Conservation (phyloP, 2,329 filamentous ascomycete genomes). For the Alternaria infectoria region DNA sequence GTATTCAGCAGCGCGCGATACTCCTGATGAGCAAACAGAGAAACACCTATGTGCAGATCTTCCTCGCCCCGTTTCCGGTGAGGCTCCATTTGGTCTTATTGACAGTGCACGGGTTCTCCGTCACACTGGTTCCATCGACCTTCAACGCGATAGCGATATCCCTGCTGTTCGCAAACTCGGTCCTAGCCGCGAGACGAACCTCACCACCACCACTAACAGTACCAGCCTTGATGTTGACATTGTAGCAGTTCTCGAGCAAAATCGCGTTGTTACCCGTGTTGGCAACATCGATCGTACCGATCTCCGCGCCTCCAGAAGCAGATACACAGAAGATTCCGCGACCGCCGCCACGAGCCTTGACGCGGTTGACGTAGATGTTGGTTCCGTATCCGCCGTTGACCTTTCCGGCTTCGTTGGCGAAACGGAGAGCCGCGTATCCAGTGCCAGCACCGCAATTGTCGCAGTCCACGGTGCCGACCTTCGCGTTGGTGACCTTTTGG, state of each 20-base stretch:
- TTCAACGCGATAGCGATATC: slow-evolving; percentile 59
- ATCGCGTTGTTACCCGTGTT: slow-evolving; percentile 63
- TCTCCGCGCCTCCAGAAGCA: slow-evolving; percentile 61
- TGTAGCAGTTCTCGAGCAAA: slow-evolving; percentile 67
- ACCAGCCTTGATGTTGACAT: slow-evolving; percentile 58
- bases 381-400: slow-evolving; percentile 58
- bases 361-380: slow-evolving; percentile 61
- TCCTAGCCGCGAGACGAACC: slow-evolving; percentile 60
- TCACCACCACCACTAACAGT: slow-evolving; percentile 63
- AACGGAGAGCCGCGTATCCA: slow-evolving; percentile 63
- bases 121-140: slow-evolving; percentile 59
- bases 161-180: slow-evolving; percentile 61
- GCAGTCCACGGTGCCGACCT: slow-evolving; percentile 62
- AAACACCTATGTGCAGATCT: slow-evolving; percentile 23
- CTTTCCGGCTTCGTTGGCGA: slow-evolving; percentile 63
- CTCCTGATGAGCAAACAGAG: neutral
- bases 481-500: slow-evolving; percentile 60
- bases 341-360: slow-evolving; percentile 63
- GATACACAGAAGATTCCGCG: slow-evolving; percentile 66
- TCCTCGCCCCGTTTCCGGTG: slow-evolving; percentile 51
- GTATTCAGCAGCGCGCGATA: neutral
- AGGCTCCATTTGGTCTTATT: slow-evolving; percentile 59
- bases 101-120: slow-evolving; percentile 61
- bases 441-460: slow-evolving; percentile 60
- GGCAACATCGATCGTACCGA: slow-evolving; percentile 58